Base-by-base conservation (phyloP, 2,329 filamentous ascomycete genomes). In the Colletotrichum sp. region DNA sequence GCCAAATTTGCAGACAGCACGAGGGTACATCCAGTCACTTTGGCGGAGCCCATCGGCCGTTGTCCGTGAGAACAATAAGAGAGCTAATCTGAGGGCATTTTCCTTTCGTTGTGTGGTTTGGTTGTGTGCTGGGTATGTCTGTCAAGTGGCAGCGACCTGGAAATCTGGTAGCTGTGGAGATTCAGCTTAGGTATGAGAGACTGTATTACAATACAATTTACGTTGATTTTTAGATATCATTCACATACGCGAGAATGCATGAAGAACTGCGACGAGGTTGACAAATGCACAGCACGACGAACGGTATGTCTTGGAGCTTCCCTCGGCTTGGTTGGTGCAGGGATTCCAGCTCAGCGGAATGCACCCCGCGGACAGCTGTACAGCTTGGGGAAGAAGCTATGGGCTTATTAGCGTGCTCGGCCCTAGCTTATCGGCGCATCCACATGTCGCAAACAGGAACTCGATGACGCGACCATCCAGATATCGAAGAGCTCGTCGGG, bases 1-100 rank as follows among this genome's bases (percentile, higher is more conserved):
- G 83, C 83, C 83, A 85, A 85, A 85, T 84, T 85, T 85, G 83
- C 82, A 85, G 83, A 78, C 83, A 84, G 80, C 83, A 78, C 82
- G 75, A 72, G 70, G 78, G 78, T 60, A 60, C 26, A 74, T 66
- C 74, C 68, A 71, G 72, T 52, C 72, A 74, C 66, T 16, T 26
- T 48, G 72, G 68, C 60, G 70, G 63, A 71, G 70, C 71, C 64
- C 60, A 28, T 79, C 72, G 74, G 79, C 57, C 76, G 83, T 84
- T 83, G 82, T 83, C 83, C 72, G 78, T 85, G 84, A 83, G 84
- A 85, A 85, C 84, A 76, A 76, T 61, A 82, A 84, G 84, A 85
- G 83, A 85, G 83, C 83, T 85, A 81, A 85, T 85, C 84, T 85
- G 84, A 85, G 84, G 83, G 84, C 81, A 73, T 59, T 72, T 72